These are phyloP conservation scores for Testicularia cyperi DNA, from an alignment of 1,284 basidiomycete genomes.

Conservation along the genomic window DNA sequence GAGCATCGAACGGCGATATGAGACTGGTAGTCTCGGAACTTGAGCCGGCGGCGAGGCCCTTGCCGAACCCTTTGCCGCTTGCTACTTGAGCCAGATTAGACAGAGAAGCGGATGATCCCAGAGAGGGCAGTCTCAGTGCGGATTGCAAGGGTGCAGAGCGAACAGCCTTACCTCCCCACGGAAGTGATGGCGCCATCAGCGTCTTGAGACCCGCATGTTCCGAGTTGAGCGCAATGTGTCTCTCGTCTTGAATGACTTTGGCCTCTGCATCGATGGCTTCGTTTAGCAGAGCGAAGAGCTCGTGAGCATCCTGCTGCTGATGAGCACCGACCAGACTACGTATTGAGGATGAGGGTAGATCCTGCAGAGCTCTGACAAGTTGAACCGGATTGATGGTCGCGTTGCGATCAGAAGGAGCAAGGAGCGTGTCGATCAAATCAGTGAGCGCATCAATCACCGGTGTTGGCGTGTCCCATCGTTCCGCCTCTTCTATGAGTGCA, in stretches of 20 bases:
- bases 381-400: conserved; percentile 39
- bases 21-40: conserved; percentile 6
- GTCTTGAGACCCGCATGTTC: conserved; percentile 33
- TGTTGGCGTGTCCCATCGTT: conserved; percentile 48
- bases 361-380: conserved; percentile 41
- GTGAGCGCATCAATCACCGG: conserved; percentile 54
- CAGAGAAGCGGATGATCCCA: neutral
- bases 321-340: conserved; percentile 52
- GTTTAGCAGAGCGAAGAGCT: conserved; percentile 53
- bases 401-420: conserved; percentile 32
- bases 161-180: conserved; percentile 26
- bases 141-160: conserved; percentile 22
- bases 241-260: conserved; percentile 20
- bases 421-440: conserved; percentile 41
- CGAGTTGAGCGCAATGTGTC: conserved; percentile 5
- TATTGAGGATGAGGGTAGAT: conserved; percentile 37
- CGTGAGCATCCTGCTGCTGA: conserved; percentile 59
- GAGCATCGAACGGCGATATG: conserved; percentile 37
- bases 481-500: conserved; percentile 32
- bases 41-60: neutral
- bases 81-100: neutral
- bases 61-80: neutral
- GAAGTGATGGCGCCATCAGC: conserved; percentile 35
- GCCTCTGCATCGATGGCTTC: conserved; percentile 52
- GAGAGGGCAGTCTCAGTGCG: neutral